A percentile compares a stretch with the other conserved stretches of the same genome.
phyloP scores from a whole-genome alignment of 345 rosid genomes.

The rapeseed (Brassica napus) region DNA sequence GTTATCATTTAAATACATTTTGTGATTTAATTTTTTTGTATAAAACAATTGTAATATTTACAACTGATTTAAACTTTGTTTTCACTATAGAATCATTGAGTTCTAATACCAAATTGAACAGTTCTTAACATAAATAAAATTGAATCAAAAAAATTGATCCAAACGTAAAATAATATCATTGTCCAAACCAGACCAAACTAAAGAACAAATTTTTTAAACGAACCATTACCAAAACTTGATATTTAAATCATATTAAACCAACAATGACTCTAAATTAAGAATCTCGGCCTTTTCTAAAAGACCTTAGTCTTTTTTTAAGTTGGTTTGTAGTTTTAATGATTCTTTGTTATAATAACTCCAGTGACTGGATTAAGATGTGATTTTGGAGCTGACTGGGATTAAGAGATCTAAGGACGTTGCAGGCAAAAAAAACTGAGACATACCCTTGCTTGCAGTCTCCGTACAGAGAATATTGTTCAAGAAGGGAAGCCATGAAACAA shows the following conservation, averaged over 20 bases:
- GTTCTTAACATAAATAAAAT: too few relatives aligned
- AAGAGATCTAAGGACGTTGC: neutral
- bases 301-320: neutral
- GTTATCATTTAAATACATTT: too few relatives aligned
- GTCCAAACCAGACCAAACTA: neutral
- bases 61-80: neutral
- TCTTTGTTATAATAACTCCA: neutral
- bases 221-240: neutral
- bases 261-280: neutral
- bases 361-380: neutral
- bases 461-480: neutral
- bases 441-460: neutral
- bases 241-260: neutral
- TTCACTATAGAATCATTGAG: neutral
- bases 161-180: too few relatives aligned
- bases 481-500: neutral
- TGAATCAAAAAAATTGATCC: too few relatives aligned
- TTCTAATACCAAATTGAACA: neutral
- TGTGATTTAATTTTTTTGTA: neutral
- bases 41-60: neutral
- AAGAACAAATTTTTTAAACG: neutral
- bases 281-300: neutral
- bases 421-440: neutral
- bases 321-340: neutral
- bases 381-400: neutral